Evolutionary conservation across 805 yeast genomes (phyloP).

Genomic region (Metschnikowia cubensis): DNA sequence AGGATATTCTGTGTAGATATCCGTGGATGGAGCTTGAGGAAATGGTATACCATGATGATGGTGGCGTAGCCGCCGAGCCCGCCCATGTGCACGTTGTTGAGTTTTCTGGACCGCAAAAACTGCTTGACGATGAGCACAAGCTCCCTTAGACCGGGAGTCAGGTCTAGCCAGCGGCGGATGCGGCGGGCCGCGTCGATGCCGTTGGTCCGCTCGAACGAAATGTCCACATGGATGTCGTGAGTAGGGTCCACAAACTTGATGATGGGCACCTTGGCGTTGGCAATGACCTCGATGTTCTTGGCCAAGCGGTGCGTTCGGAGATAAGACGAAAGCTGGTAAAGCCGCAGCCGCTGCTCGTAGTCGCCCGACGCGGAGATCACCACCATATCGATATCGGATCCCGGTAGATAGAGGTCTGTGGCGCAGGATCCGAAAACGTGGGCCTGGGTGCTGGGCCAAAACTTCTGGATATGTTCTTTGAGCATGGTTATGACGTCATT

Average conservation of each 20-base stretch:
- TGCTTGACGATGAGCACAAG: slow-evolving; percentile 80
- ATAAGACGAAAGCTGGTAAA: slow-evolving; percentile 70
- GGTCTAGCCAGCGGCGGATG: slow-evolving; percentile 68
- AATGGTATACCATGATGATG: slow-evolving; percentile 80
- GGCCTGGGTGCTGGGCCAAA: slow-evolving; percentile 78
- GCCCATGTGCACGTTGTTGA: slow-evolving; percentile 87
- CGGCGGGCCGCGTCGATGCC: slow-evolving; percentile 80
- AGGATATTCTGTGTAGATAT: slow-evolving; percentile 61
- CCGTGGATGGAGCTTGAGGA: slow-evolving; percentile 75
- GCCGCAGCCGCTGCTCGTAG: slow-evolving; percentile 57
- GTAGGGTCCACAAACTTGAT: slow-evolving; percentile 79
- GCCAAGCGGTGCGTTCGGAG: slow-evolving; percentile 62
- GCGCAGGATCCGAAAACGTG: slow-evolving; percentile 94
- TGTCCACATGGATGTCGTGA: slow-evolving; percentile 73
- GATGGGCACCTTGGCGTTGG: slow-evolving; percentile 90
- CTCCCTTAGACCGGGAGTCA: slow-evolving; percentile 78
- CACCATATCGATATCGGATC: slow-evolving; percentile 94
- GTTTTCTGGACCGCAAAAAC: slow-evolving; percentile 68
- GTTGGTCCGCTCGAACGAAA: slow-evolving; percentile 81
- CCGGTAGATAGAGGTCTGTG: slow-evolving; percentile 88
- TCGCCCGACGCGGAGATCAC: slow-evolving; percentile 59
- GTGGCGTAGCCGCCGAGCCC: slow-evolving; percentile 94
- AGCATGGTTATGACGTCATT: slow-evolving; percentile 61
- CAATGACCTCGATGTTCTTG: slow-evolving; percentile 73
- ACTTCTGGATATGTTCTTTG: slow-evolving; percentile 44